These are phyloP conservation scores for Sphaerostilbella broomeana DNA, from an alignment of 2,329 filamentous ascomycete species.

Conservation along the genomic window DNA sequence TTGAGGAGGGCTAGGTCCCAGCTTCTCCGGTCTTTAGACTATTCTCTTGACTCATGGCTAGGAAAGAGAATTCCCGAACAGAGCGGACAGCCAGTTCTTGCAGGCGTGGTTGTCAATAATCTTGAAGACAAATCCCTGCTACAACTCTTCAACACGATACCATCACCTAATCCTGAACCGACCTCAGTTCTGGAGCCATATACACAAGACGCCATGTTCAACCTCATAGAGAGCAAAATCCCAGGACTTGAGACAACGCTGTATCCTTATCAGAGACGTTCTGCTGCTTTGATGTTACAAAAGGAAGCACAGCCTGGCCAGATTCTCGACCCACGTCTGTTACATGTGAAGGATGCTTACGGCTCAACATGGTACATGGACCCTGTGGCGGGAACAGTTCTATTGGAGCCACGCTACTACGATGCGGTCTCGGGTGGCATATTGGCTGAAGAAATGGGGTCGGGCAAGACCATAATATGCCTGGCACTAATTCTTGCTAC, in stretches of 20 bases:
- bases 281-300: constrained; percentile 77
- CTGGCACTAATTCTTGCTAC: constrained; percentile 72
- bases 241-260: constrained; percentile 57
- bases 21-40: constrained; percentile 50
- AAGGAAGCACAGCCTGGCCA: constrained; percentile 61
- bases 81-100: constrained; percentile 3
- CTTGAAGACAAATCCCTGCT: constrained; percentile 51
- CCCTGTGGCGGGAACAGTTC: constrained; percentile 52
- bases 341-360: constrained; percentile 51
- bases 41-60: constrained; percentile 49
- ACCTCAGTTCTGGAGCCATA: constrained; percentile 43
- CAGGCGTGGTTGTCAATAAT: constrained; percentile 17
- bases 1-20: constrained; percentile 40
- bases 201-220: constrained; percentile 46
- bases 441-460: constrained; percentile 72
- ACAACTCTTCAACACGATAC: constrained; percentile 65
- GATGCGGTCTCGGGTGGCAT: constrained; percentile 71
- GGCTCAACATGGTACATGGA: constrained; percentile 65
- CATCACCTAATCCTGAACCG: constrained; percentile 57
- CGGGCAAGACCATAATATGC: constrained; percentile 85
- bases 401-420: constrained; percentile 63
- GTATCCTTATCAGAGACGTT: constrained; percentile 73
- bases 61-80: constrained; percentile 27
- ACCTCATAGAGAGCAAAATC: constrained; percentile 47
- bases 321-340: constrained; percentile 67